phyloP scores from a whole-genome alignment of 139 green algal species.

The Chlorella sp. region DNA sequence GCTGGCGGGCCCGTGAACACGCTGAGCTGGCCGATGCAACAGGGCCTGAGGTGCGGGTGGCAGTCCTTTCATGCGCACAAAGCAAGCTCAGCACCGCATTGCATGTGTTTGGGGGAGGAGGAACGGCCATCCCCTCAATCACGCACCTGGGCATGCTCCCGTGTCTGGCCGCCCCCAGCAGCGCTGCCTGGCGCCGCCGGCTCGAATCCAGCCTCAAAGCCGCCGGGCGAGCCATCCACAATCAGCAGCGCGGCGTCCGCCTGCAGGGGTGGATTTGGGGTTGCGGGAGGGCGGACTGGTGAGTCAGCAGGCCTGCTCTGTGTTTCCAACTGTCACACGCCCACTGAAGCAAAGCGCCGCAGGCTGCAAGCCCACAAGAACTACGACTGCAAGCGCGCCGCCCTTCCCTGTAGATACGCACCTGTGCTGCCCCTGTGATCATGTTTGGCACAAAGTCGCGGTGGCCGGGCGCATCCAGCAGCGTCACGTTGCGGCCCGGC shows the following conservation, averaged over 20 bases:
- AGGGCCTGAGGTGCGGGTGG: too few species aligned
- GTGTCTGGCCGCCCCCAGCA: constrained; percentile 83
- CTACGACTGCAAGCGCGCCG: too few species aligned
- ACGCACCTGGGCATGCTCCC: constrained; percentile 83
- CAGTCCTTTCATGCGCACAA: too few species aligned
- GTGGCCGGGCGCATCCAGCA: constrained; percentile 97
- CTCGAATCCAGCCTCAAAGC: constrained; percentile 95
- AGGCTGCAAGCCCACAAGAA: too few species aligned
- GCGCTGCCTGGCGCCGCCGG: constrained; percentile 23
- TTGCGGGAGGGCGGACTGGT: not conserved
- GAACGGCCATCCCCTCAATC: not conserved
- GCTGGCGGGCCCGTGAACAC: too few species aligned
- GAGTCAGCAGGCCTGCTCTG: not conserved
- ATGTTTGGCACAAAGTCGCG: constrained; percentile 98
- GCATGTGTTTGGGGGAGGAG: not conserved
- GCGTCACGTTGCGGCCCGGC: constrained; percentile 57
- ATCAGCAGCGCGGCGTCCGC: constrained; percentile 95
- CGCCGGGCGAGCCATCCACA: constrained; percentile 89
- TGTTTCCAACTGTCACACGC: not conserved
- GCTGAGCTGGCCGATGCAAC: too few species aligned
- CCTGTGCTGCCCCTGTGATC: constrained; percentile 83
- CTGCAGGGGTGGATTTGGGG: constrained; percentile 11
- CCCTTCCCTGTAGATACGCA: not conserved
- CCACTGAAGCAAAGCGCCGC: too few species aligned
- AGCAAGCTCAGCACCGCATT: too few species aligned